Evolutionary conservation across 495 filamentous ascomycete species (phyloP).

Genomic region (Annulohypoxylon nitens): DNA sequence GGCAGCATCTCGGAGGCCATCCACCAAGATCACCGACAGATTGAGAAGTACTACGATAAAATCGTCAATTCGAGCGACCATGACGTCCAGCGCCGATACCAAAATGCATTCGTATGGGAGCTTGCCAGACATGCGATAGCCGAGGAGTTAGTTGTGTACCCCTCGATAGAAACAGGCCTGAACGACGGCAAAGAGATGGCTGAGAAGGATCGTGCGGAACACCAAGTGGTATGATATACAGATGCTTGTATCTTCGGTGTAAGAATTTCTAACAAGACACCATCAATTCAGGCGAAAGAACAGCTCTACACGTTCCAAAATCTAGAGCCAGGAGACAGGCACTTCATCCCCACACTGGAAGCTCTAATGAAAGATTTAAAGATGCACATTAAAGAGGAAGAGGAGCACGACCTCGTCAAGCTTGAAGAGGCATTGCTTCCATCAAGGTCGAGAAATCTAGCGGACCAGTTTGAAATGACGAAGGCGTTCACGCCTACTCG

Average conservation of each 20-base stretch:
- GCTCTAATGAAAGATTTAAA: conserved; percentile 64
- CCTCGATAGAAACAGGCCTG: conserved; percentile 70
- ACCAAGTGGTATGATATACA: conserved; percentile 62
- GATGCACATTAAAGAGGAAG: conserved; percentile 73
- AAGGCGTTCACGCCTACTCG: conserved; percentile 73
- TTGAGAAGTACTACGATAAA: conserved; percentile 70
- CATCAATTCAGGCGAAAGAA: conserved; percentile 69
- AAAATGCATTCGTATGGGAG: conserved; percentile 80
- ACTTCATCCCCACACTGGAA: conserved; percentile 67
- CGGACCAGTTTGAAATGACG: conserved; percentile 67
- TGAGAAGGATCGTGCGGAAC: conserved; percentile 70
- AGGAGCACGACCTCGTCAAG: conserved; percentile 66
- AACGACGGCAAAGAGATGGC: conserved; percentile 65
- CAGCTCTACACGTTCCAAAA: conserved; percentile 72
- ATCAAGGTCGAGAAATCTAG: conserved; percentile 58
- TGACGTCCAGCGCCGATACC: conserved; percentile 66
- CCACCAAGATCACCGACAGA: conserved; percentile 72
- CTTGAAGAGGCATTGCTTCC: conserved; percentile 63
- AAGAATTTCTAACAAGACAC: conserved; percentile 12
- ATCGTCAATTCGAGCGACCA: conserved; percentile 64
- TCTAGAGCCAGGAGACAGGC: conserved; percentile 58
- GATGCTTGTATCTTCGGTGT: too few species aligned
- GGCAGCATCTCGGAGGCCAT: conserved; percentile 53
- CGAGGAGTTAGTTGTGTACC: conserved; percentile 79
- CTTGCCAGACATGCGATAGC: conserved; percentile 74